Evolutionary conservation across 371 early-diverging fungal species (phyloP).

Genomic region (Cokeromyces recurvatus): DNA sequence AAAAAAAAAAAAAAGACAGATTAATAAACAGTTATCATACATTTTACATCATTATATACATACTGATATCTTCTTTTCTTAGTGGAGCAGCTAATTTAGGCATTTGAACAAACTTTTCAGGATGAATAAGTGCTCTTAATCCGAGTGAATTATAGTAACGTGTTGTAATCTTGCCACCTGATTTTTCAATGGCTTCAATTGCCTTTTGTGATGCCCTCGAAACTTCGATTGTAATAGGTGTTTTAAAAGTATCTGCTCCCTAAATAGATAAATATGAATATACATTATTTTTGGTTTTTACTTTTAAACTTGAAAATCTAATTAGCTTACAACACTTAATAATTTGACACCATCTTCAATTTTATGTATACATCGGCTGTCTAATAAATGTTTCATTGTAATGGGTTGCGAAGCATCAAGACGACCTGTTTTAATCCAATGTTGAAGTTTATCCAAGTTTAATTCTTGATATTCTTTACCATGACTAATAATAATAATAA

Average conservation of each 20-base stretch:
- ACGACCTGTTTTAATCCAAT: conserved; percentile 86
- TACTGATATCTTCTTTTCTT: conserved; percentile 56
- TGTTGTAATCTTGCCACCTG: conserved; percentile 81
- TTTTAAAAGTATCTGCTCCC: conserved; percentile 66
- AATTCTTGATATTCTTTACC: conserved; percentile 69
- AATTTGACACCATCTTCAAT: conserved; percentile 87
- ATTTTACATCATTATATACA: too few species aligned
- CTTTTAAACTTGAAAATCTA: too few species aligned
- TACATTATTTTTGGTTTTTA: too few species aligned
- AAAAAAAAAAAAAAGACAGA: not conserved
- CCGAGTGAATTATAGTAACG: conserved; percentile 78
- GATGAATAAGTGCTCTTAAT: conserved; percentile 74
- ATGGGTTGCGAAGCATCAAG: conserved; percentile 79
- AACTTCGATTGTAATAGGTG: conserved; percentile 78
- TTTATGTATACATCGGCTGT: conserved; percentile 70
- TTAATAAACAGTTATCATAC: not conserved
- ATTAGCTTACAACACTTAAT: conserved; percentile 62
- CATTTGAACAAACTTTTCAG: conserved; percentile 69
- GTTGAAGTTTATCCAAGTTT: conserved; percentile 86
- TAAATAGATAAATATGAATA: conserved; percentile 14
- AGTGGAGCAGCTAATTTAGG: conserved; percentile 34
- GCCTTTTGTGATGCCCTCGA: conserved; percentile 80
- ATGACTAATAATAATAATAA: conserved; percentile 31
- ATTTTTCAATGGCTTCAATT: conserved; percentile 76
- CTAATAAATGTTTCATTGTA: conserved; percentile 78